Evolutionary conservation across 441 rosid species (phyloP).

Genomic region (Pelargonium fulgidum): DNA sequence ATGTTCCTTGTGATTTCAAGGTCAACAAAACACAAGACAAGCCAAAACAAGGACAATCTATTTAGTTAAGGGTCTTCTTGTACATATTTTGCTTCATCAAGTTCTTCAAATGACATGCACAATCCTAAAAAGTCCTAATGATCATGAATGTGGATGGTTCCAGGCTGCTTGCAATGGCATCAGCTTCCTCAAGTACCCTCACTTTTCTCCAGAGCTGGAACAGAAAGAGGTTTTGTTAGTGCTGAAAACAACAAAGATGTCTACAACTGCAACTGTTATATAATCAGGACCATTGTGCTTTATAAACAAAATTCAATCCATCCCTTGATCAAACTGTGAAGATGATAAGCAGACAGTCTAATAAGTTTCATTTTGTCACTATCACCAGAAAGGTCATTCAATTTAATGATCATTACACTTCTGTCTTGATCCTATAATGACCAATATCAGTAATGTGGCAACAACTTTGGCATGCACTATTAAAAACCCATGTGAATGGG

Average conservation of each 20-base stretch:
- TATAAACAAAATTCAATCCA: too few species aligned
- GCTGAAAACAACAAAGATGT: background rate
- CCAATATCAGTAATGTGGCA: background rate
- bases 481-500: background rate
- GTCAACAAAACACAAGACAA: too few species aligned
- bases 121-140: background rate
- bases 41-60: too few species aligned
- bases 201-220: slow-evolving; percentile 79
- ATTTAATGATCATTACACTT: background rate
- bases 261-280: too few species aligned
- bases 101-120: background rate
- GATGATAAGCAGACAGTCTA: too few species aligned
- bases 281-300: too few species aligned
- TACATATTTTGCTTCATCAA: background rate
- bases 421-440: background rate
- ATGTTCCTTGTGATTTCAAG: too few species aligned
- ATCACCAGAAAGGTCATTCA: too few species aligned
- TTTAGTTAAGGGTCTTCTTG: background rate
- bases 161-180: slow-evolving; percentile 1
- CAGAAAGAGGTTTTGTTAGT: slow-evolving; percentile 8
- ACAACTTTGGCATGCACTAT: background rate
- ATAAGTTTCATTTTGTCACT: too few species aligned
- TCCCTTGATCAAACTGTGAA: too few species aligned
- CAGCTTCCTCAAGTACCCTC: slow-evolving; percentile 43
- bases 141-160: background rate